Base-by-base conservation (phyloP, 768 basidiomycete species). In the Amanita inopinata region DNA sequence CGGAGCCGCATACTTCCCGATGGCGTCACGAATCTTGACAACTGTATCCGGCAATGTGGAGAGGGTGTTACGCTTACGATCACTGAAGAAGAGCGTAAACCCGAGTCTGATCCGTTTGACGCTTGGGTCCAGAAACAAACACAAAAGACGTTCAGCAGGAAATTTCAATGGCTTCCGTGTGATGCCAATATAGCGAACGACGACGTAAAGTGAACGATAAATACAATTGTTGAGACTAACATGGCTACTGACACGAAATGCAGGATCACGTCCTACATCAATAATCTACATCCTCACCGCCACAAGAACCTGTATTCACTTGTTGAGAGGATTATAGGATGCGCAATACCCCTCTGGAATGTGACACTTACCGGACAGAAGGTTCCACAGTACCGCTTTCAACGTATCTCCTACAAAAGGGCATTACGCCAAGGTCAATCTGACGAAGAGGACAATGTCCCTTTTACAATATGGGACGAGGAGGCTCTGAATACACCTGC, bases 211-310 rank as follows among this genome's bases (percentile, higher is more conserved):
- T n/a, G n/a, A n/a, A n/a, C n/a, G n/a, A n/a, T n/a, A n/a, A n/a
- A n/a, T n/a, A n/a, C n/a, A n/a, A n/a, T n/a, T n/a, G n/a, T n/a
- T n/a, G n/a, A n/a, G n/a, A n/a, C n/a, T n/a, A n/a, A n/a, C n/a
- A n/a, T n/a, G n/a, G n/a, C n/a, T n/a, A n/a, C n/a, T n/a, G n/a
- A n/a, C n/a, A n/a, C n/a, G n/a, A n/a, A n/a, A n/a, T n/a, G n/a
- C n/a, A 51, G 49, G 32, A 51, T 55, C 27, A 51, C 48, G 15
- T 55, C 56, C 17, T 65, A 67, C 48, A 64, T 66, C 51, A 65
- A 65, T 44, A 63, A 62, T 32, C 50, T 66, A 4, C 53, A 63
- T 41, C 64, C 61, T 6, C 40, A 49, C 3, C 32, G 38, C 11
- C 48, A 49, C 42, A 23, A 20, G 27, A 35, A 50, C 33, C 51